Conservation (phyloP, 2,329 filamentous ascomycete species). For the Monosporascus cannonballus region DNA sequence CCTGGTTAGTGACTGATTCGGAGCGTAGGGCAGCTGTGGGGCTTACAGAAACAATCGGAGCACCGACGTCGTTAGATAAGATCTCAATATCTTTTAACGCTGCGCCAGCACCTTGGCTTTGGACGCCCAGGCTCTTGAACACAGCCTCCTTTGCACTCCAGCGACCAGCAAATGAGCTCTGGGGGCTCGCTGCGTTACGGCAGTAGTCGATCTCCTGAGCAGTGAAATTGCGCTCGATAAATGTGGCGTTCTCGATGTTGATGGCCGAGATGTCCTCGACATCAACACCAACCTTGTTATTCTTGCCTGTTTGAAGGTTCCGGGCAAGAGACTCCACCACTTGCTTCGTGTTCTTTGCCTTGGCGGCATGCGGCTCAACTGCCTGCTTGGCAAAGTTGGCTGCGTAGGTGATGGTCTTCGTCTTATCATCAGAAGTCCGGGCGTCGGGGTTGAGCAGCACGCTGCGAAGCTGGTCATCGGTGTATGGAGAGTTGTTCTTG, state of each 20-base stretch:
- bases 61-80: conserved; percentile 70
- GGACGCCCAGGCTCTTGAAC: conserved; percentile 91
- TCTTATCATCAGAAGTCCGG: conserved; percentile 77
- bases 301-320: conserved; percentile 39
- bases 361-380: conserved; percentile 39
- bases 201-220: conserved; percentile 80
- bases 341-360: conserved; percentile 59
- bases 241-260: conserved; percentile 91
- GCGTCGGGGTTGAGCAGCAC: conserved; percentile 93
- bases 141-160: conserved; percentile 99
- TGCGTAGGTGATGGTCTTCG: conserved; percentile 69
- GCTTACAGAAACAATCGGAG: conserved; percentile 78
- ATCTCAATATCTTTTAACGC: conserved; percentile 95
- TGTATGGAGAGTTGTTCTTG: conserved; percentile 87
- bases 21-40: neutral
- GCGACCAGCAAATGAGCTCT: conserved; percentile 86
- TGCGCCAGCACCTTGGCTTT: conserved; percentile 81
- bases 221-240: conserved; percentile 93
- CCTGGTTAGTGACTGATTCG: conserved; percentile 30
- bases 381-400: conserved; percentile 60
- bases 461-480: conserved; percentile 75
- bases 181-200: conserved; percentile 67
- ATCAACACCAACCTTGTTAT: conserved; percentile 86
- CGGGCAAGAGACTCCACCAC: conserved; percentile 74
- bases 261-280: conserved; percentile 83